phyloP scores from a whole-genome alignment of 371 early-diverging fungal genomes.

The Mortierella sp. region DNA sequence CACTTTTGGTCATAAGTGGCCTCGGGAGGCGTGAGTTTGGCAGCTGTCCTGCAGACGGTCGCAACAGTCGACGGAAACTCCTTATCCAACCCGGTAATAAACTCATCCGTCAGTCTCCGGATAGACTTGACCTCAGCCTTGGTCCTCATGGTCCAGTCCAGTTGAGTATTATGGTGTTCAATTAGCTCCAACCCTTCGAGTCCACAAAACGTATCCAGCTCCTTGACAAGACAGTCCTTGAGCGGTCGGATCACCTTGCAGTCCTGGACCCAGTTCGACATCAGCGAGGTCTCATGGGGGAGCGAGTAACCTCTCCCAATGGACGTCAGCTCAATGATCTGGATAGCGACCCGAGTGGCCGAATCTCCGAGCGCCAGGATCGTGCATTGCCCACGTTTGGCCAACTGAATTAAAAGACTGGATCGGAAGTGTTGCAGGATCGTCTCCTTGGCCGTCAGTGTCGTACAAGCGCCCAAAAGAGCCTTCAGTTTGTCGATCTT shows the following conservation, averaged over 20 bases:
- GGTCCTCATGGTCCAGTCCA: constrained; percentile 32
- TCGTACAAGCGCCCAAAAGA: constrained; percentile 56
- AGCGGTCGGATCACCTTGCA: constrained; percentile 79
- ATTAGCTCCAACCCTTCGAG: constrained; percentile 62
- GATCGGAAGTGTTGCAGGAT: constrained; percentile 73
- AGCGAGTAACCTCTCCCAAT: constrained; percentile 90
- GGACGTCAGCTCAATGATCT: constrained; percentile 81
- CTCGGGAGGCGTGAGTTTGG: constrained; percentile 73
- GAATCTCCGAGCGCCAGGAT: constrained; percentile 84
- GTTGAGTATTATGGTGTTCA: constrained; percentile 22
- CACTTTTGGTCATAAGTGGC: constrained; percentile 62
- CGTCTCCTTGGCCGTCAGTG: constrained; percentile 69
- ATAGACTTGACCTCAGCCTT: constrained; percentile 50
- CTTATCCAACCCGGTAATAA: constrained; percentile 82
- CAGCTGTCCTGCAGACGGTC: constrained; percentile 87
- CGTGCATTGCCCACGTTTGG: constrained; percentile 66
- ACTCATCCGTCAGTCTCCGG: constrained; percentile 62
- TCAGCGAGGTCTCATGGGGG: constrained; percentile 81
- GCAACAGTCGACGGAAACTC: constrained; percentile 91
- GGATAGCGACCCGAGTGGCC: constrained; percentile 84
- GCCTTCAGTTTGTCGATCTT: constrained; percentile 34
- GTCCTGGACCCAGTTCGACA: constrained; percentile 63
- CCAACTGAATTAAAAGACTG: constrained; percentile 62
- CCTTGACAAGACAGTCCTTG: constrained; percentile 85
- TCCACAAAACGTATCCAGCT: constrained; percentile 81